Base-by-base conservation (phyloP, 306 rosid genomes). In the Cajanus cajan region DNA sequence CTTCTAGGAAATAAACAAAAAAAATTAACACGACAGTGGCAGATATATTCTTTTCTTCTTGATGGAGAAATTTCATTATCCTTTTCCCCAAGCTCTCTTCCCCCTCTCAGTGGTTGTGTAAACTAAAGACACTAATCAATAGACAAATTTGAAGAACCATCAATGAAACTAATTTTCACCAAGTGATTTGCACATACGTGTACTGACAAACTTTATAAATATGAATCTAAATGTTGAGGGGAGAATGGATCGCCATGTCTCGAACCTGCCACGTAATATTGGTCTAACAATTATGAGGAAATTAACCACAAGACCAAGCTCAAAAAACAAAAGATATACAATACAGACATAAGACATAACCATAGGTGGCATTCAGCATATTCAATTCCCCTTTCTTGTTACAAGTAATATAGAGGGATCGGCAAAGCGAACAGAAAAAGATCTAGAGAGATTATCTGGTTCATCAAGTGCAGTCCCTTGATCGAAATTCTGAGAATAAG, bases 401-500 rank as follows among this genome's bases (percentile, higher is more conserved):
- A n/a, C 51, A 57, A 82, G 39, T 45, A 65, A n/a, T 33, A 71
- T 74, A 34, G 91, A 90, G 74, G 90, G 90, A 82, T 88, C 85
- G 11, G 85, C 77, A 81, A 67, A 81, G 11, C 85, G 85, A 74
- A 81, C 80, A 68, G 85, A 81, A 64, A 75, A 81, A 54, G 96
- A 91, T 45, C 86, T 86, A 15, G 85, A 87, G n/a, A 85, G 82
- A 63, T 70, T 54, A 1, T 85, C 79, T 0, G 81, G 83, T 9
- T 79, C 88, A 74, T 86, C 88, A 81, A 83, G 79, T 6, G 84
- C 25, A 16, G 65, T 43, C 15, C 90, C 86, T 41, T 79, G 81
- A 55, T 91, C 93, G 61, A 91, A 91, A 73, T 89, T 89, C 86
- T 88, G 86, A n/a, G 86, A 73, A 81, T 91, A 91, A 33, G 89